Base-by-base conservation (phyloP, 345 rosid genomes). In the Populus davidiana region DNA sequence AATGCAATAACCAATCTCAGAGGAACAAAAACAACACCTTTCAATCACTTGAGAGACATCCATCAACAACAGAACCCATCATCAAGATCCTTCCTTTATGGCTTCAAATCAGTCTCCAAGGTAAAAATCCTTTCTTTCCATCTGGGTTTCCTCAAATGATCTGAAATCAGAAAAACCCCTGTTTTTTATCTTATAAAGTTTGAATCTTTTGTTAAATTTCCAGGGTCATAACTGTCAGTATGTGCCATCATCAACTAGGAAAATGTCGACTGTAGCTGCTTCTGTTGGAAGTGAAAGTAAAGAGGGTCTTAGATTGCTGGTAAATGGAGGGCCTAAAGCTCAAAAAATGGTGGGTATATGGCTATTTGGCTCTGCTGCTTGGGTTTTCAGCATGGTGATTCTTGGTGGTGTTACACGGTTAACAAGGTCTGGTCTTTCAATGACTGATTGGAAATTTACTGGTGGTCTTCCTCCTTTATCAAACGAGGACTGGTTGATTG, bases 401-500 rank as follows among this genome's bases (percentile, higher is more conserved):
- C 87, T 93, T 43, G 99, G 99, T 49, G 97, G 98, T 69, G 81
- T 89, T 5, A 93, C 99, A 5, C 86, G 97, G 25, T 88, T 96
- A 68, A 93, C 97, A 8, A 87, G 97, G 35, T 96, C 97, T 50
- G 98, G 97, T 79, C 94, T 96, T 72, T 93, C 99, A 1, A 93
- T 96, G 97, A 96, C 98, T 49, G 98, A 93, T 69, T 93, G 98
- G 99, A 93, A 93, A 84, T 93, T 96, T 79, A 63, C 93, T 0
- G 98, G 98, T 20, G 76, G 84, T 49, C 93, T 93, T 74, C 98
- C 97, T 82, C 97, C 98, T 78, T 81, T 92, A 11, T 86, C 98
- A 21, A 90, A 89, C 56, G 94, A 89, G 72, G 94, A 94, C 69
- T 96, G 98, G 96, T 71, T 36, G 67, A 77, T 75, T 74, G 99